A percentile compares a stretch with the other conserved stretches of the same genome.
These are phyloP conservation scores for Pleochaeta shiraiana DNA, from an alignment of 2,329 filamentous ascomycete genomes.

Conservation along the genomic window DNA sequence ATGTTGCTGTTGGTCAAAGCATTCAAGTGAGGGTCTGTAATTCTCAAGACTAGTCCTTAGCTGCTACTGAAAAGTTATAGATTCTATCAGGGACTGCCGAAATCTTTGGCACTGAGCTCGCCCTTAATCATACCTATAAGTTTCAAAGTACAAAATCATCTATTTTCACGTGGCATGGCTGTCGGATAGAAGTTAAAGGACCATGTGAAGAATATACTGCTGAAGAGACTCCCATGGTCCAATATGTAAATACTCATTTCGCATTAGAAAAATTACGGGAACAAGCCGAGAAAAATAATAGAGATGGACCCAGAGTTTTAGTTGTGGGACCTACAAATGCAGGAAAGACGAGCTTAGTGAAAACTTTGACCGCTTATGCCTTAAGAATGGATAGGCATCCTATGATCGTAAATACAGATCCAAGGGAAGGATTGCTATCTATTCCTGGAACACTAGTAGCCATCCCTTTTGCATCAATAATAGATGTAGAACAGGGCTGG, in stretches of 20 bases:
- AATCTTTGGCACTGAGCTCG: conserved; percentile 87
- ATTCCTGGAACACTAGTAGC: conserved; percentile 68
- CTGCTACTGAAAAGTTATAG: conserved; percentile 24
- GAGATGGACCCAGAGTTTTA: conserved; percentile 58
- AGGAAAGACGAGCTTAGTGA: conserved; percentile 67
- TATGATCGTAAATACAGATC: conserved; percentile 66
- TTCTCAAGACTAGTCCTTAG: neutral
- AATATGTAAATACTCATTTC: conserved; percentile 72
- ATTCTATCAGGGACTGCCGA: conserved; percentile 69
- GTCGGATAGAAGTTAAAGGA: conserved; percentile 56
- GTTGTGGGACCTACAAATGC: conserved; percentile 56
- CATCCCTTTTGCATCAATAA: conserved; percentile 64
- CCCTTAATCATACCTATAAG: conserved; percentile 54
- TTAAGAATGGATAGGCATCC: conserved; percentile 53
- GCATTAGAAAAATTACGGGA: conserved; percentile 55
- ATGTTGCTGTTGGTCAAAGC: conserved; percentile 34
- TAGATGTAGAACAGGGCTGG: conserved; percentile 80
- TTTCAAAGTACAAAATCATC: conserved; percentile 70
- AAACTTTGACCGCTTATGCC: conserved; percentile 60
- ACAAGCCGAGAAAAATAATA: conserved; percentile 27
- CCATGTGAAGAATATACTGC: conserved; percentile 36
- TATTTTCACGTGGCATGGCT: conserved; percentile 84
- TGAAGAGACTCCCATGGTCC: conserved; percentile 61
- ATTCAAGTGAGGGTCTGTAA: conserved; percentile 28
- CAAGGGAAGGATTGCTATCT: conserved; percentile 55